Evolutionary conservation across 2,329 filamentous ascomycete species (phyloP).

Genomic region (Cordyceps militaris): DNA sequence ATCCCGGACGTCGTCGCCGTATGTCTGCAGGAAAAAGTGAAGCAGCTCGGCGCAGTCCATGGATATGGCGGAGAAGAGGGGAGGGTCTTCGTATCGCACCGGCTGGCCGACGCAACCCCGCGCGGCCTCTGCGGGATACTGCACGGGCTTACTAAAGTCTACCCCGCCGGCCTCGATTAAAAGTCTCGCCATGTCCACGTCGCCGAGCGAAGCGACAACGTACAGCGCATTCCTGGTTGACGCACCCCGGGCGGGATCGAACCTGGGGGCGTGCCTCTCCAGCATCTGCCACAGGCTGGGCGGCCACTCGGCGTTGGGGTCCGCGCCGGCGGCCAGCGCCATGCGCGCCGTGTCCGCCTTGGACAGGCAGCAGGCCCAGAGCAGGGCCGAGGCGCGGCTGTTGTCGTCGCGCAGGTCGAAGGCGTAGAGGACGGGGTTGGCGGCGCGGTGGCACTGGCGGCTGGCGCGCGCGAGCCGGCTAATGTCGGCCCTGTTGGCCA

Average conservation of each 20-base stretch:
- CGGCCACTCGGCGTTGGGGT: neutral
- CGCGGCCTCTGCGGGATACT: neutral
- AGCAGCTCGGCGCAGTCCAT: neutral
- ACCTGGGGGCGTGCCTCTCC: neutral
- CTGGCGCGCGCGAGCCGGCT: neutral
- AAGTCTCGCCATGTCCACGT: neutral
- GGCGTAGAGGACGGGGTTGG: neutral
- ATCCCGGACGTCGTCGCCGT: neutral
- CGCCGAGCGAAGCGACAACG: neutral
- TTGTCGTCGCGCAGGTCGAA: neutral
- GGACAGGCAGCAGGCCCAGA: neutral
- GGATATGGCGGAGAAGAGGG: neutral
- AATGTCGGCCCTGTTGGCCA: neutral
- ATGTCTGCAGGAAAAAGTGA: neutral
- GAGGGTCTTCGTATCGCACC: neutral
- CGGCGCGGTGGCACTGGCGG: neutral
- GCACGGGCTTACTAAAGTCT: neutral
- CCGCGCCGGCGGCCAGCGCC: neutral
- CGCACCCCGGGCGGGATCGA: neutral
- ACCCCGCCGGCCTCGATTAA: neutral
- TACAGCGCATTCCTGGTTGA: neutral
- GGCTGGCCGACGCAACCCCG: neutral
- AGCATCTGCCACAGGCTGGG: neutral
- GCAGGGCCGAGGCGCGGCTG: neutral
- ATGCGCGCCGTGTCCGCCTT: neutral